Base-by-base conservation (phyloP, 768 basidiomycete species). In the Calocybe gangraenosa region DNA sequence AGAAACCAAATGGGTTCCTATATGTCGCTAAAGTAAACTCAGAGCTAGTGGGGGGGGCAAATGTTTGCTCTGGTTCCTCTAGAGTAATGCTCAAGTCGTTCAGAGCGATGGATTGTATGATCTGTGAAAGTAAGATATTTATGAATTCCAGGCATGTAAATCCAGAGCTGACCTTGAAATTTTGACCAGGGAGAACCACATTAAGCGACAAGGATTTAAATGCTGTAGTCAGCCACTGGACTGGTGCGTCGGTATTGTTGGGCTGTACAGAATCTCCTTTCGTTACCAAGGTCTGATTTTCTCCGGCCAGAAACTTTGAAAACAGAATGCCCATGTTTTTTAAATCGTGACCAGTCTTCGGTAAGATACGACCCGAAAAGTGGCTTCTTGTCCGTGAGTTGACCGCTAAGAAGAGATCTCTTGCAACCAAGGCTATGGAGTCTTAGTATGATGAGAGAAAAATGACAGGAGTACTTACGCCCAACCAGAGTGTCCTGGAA, bases 1-100 rank as follows among this genome's bases (percentile, higher is more conserved):
- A 76, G 64, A 88, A 88, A 3, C 85, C 85, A 58, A 87, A 87
- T 1, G 86, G 85, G 61, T 87, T 88, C 61, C 75, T 77, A 60
- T 83, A 84, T 50, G 70, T 64, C 13, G 79, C 81, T 2, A 79
- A 43, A 0, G 79, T 80, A 40, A 67, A 61, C 32, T 73, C 62
- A 3, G 82, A 85, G 50, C 78, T 74, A 0, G 82, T 65, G n/a
- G 74, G 65, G 0, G 84, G 82, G 1, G 76, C 74, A 52, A 78
- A 85, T 0, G 78, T 69, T 58, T 87, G 68, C 41, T 70, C 68
- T 31, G 69, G 68, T 6, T 68, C 70, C 20, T 72, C 59, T 61
- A 87, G 71, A 6, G 65, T 71, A 28, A 87, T 58, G 20, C 66
- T 68, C 30, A 87, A 64, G 56, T 86, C 82, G 14, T 69, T 66